A percentile compares a stretch with the other conserved stretches of the same genome.
Evolutionary conservation across 1,284 basidiomycete genomes (phyloP).

Genomic region (Schizophyllum amplum): DNA sequence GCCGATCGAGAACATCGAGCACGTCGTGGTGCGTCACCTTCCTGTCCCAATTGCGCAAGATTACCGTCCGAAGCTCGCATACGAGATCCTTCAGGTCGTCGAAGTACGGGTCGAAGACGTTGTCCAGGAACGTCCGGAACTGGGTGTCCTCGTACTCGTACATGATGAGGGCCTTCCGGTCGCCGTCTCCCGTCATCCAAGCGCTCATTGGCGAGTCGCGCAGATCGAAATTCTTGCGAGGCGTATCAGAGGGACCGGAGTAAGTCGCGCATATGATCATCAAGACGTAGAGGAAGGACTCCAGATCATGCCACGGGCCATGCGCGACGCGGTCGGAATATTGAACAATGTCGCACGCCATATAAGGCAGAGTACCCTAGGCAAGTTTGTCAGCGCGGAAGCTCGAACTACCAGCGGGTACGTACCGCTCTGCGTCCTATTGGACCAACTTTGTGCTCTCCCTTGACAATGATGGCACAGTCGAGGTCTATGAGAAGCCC

Average conservation of each 20-base stretch:
- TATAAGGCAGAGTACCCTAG: constrained; percentile 6
- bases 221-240: neutral
- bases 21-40: too few species aligned
- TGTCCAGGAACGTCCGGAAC: neutral
- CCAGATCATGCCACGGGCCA: constrained; percentile 7
- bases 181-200: neutral
- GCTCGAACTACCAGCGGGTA: neutral
- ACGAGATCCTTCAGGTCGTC: neutral
- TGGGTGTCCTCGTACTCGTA: neutral
- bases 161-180: neutral
- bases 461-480: neutral
- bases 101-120: constrained; percentile 3
- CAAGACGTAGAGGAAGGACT: constrained; percentile 7
- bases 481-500: neutral
- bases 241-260: constrained; percentile 1
- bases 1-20: too few species aligned
- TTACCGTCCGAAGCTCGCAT: neutral
- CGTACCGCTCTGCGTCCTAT: neutral
- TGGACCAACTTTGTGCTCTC: neutral
- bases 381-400: neutral
- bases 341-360: constrained; percentile 2
- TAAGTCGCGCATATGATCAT: constrained; percentile 7
- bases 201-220: neutral
- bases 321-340: neutral
- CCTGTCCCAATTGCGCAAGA: too few species aligned